phyloP scores from a whole-genome alignment of 2,329 filamentous ascomycete species.

The Pseudocercospora fuligena region DNA sequence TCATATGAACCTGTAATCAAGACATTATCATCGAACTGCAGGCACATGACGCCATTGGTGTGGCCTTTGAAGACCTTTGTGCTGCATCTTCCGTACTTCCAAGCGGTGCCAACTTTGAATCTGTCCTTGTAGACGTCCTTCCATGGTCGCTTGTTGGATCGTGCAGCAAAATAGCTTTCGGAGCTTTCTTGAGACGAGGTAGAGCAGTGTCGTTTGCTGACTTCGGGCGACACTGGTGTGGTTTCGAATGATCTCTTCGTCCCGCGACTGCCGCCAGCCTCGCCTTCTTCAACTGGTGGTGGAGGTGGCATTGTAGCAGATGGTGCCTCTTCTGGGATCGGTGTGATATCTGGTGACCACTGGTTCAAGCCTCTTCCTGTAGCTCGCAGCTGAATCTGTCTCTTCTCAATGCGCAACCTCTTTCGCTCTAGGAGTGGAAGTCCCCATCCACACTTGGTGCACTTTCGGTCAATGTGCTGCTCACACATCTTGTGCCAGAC shows the following conservation, averaged over 20 bases:
- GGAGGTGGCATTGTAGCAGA: conserved; percentile 13
- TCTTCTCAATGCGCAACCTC: conserved; percentile 81
- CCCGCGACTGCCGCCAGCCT: conserved; percentile 15
- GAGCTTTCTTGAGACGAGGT: conserved; percentile 25
- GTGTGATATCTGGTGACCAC: conserved; percentile 57
- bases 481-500: conserved; percentile 99
- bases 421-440: conserved; percentile 88
- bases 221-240: conserved; percentile 31
- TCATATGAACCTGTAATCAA: conserved; percentile 96
- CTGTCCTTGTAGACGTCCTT: conserved; percentile 96
- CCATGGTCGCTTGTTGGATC: conserved; percentile 69
- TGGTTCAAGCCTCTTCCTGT: conserved; percentile 62
- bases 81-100: conserved; percentile 91
- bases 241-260: conserved; percentile 30
- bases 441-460: conserved; percentile 94
- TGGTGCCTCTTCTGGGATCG: conserved; percentile 47
- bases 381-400: conserved; percentile 75
- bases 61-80: conserved; percentile 85
- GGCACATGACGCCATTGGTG: conserved; percentile 81
- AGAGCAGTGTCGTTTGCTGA: conserved; percentile 36
- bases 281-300: conserved; percentile 5
- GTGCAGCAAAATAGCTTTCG: conserved; percentile 57
- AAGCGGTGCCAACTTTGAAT: conserved; percentile 95
- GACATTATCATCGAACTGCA: conserved; percentile 84
- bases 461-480: conserved; percentile 92